These are phyloP conservation scores for Cutaneotrichosporon daszewskae DNA, from an alignment of 1,284 basidiomycete genomes.

Conservation along the genomic window DNA sequence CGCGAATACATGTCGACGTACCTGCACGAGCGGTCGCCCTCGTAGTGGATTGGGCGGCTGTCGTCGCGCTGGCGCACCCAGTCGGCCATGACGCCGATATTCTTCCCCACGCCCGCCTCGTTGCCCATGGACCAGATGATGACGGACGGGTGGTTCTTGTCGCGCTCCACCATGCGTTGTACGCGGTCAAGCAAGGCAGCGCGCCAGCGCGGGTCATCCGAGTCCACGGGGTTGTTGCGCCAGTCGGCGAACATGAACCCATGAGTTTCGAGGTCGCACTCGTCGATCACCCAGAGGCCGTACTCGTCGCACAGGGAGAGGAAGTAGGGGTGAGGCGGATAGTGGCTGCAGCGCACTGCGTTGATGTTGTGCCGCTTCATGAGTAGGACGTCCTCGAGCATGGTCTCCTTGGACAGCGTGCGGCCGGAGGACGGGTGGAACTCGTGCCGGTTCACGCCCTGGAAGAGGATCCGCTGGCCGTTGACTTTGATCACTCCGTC, in stretches of 20 bases:
- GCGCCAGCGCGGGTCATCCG: conserved; percentile 8
- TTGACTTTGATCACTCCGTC: conserved; percentile 23
- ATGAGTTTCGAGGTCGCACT: conserved; percentile 26
- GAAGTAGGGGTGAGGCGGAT: conserved; percentile 24
- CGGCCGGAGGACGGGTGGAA: conserved; percentile 20
- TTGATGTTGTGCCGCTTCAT: conserved; percentile 29
- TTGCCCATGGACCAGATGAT: conserved; percentile 28
- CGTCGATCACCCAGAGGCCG: conserved; percentile 29
- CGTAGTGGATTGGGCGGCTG: conserved; percentile 22
- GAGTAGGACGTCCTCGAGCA: conserved; percentile 22
- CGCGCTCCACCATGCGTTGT: conserved; percentile 21
- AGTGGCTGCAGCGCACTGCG: conserved; percentile 22
- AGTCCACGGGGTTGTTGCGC: conserved; percentile 14
- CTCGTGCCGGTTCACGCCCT: conserved; percentile 26
- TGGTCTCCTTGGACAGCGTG: conserved; percentile 12
- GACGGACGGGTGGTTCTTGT: conserved; percentile 28
- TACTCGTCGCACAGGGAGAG: conserved; percentile 24
- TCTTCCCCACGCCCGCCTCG: conserved; percentile 19
- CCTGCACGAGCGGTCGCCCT: conserved; percentile 14
- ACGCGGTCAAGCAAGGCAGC: conserved; percentile 17
- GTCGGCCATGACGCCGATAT: conserved; percentile 20
- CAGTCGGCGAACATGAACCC: conserved; percentile 20
- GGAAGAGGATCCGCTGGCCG: conserved; percentile 19
- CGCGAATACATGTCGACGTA: conserved; percentile 20
- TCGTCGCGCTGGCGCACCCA: conserved; percentile 16